Base-by-base conservation (phyloP, 257 asterid genomes). In the Solanum neorickii region DNA sequence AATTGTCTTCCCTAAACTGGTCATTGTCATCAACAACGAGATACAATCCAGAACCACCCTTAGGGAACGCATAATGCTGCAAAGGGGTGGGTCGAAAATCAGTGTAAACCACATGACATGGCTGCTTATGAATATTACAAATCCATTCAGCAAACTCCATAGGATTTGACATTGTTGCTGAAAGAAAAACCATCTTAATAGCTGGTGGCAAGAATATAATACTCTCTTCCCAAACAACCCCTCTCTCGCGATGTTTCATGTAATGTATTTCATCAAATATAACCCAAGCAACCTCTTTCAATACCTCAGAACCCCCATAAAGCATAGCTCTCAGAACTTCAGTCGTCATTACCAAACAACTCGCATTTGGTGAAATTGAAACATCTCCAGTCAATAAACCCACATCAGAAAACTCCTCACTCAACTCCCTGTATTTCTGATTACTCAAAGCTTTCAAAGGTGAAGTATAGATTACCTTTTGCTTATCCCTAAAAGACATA, bases 151-250 rank as follows among this genome's bases (percentile, higher is more conserved):
- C 99, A 92, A 97, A 97, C 87, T 97, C 99, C 1, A 98, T 97
- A 0, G 99, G 98, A 91, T 97, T 97, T 12, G 99, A 97, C 99
- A 97, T 97, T 1, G 99, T 97, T 37, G 99, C 99, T 9, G 99
- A 97, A 87, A 95, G 92, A 88, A 97, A 97, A 66, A 97, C 98
- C 99, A 97, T 97, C 92, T 97, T 97, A 74, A 97, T 97, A 25
- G 97, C 99, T 9, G 98, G 94, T n/a, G 99, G 99, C 93, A 97
- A 92, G 91, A 97, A 97, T 68, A 97, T 93, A 65, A 97, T 97
- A 89, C 99, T 97, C 87, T 97, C 99, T 91, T 97, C 99, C 99
- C 98, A 97, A 88, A 97, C 99, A 59, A 97, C 99, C 31, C 99
- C 99, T 89, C 99, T 91, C 88, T 97, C 99, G 15, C 99, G 95